Evolutionary conservation across 108 stramenopile species (phyloP).

Genomic region (Pseudonitzschia multiseries): DNA sequence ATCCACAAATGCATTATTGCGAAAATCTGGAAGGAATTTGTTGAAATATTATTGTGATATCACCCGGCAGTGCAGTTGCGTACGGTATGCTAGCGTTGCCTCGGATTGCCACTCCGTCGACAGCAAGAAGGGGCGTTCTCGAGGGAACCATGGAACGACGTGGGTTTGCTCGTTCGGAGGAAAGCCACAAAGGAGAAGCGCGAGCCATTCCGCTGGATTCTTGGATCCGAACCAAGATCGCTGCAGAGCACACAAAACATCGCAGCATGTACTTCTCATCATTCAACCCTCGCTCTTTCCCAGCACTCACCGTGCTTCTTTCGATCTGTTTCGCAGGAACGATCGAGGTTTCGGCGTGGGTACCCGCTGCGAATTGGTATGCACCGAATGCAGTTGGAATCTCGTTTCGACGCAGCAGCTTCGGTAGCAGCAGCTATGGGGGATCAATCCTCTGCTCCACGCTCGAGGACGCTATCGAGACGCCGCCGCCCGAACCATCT

Average conservation of each 20-base stretch:
- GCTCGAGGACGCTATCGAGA: background rate
- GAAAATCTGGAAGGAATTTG: too few species aligned
- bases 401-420: background rate
- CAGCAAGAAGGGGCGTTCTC: background rate
- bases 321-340: background rate
- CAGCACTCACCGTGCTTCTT: background rate
- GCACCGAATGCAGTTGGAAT: background rate
- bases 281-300: background rate
- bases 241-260: background rate
- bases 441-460: background rate
- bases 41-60: too few species aligned
- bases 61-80: too few species aligned
- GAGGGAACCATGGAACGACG: background rate
- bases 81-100: too few species aligned
- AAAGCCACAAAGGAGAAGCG: background rate
- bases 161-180: background rate
- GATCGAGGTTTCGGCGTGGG: constrained; percentile 3
- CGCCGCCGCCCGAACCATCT: background rate
- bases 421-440: background rate
- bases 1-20: too few species aligned
- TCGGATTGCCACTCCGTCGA: background rate
- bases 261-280: background rate
- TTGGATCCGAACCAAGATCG: background rate
- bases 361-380: background rate
- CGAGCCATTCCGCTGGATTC: background rate